Evolutionary conservation across 2,329 filamentous ascomycete genomes (phyloP).

Genomic region (Pseudocercospora ulei): DNA sequence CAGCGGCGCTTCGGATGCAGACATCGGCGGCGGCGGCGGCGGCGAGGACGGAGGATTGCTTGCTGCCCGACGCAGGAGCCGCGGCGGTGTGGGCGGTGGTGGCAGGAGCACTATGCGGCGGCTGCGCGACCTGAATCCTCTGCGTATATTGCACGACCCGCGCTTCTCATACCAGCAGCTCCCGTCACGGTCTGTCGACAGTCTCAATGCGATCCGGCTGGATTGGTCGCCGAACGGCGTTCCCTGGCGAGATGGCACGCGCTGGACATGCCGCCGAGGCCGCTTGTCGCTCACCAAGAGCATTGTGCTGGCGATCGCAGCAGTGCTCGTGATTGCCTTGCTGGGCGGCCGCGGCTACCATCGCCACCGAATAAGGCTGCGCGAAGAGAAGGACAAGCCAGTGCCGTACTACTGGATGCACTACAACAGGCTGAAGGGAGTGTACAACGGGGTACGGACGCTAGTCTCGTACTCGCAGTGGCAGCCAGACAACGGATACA

Average conservation of each 20-base stretch:
- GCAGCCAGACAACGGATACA: constrained; percentile 41
- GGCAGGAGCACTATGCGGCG: constrained; percentile 24
- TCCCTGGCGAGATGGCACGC: constrained; percentile 28
- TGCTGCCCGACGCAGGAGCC: constrained; percentile 8
- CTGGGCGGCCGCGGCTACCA: constrained; percentile 38
- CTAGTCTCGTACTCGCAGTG: constrained; percentile 39
- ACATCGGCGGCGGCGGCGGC: constrained; percentile 16
- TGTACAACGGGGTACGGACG: constrained; percentile 43
- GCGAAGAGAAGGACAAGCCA: constrained; percentile 29
- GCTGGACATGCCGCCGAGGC: constrained; percentile 22
- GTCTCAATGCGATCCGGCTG: constrained; percentile 29
- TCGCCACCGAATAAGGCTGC: constrained; percentile 18
- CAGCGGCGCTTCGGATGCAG: constrained; percentile 25
- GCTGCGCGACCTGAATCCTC: constrained; percentile 39
- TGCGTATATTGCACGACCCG: constrained; percentile 38
- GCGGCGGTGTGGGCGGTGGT: constrained; percentile 2
- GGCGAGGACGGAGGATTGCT: constrained; percentile 20
- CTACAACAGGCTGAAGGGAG: constrained; percentile 40
- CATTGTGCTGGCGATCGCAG: constrained; percentile 36
- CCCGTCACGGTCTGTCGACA: constrained; percentile 33
- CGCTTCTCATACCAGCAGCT: constrained; percentile 43
- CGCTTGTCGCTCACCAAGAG: constrained; percentile 38
- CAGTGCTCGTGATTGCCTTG: constrained; percentile 37
- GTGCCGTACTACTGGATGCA: constrained; percentile 41
- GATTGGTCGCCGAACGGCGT: constrained; percentile 32